Conservation (phyloP, 164 flowering plant species). For the Nymphaea thermarum region DNA sequence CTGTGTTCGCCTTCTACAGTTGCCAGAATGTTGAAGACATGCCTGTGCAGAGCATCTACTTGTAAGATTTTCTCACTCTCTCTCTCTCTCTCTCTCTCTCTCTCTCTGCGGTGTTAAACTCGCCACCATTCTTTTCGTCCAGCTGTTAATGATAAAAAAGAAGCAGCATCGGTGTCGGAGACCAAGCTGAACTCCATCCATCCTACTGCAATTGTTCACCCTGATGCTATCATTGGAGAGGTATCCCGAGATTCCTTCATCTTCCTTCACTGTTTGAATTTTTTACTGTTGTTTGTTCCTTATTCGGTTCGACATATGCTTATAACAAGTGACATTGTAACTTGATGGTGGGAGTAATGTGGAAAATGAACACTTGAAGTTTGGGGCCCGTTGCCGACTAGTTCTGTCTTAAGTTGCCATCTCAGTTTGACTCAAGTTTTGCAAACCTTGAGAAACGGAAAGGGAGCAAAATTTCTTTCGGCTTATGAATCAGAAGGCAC, state of each 20-base stretch:
- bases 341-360: background rate
- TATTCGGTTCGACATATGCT: no score
- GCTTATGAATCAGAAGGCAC: no score
- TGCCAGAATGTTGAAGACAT: no score
- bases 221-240: slow-evolving; percentile 49
- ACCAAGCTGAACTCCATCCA: slow-evolving; percentile 19
- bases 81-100: background rate
- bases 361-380: background rate
- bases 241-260: slow-evolving; percentile 6
- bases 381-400: background rate
- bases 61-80: background rate
- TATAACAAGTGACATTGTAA: no score
- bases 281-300: no score
- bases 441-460: no score
- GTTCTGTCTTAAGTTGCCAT: background rate
- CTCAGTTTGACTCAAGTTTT: no score
- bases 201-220: slow-evolving; percentile 39
- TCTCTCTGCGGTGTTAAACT: background rate
- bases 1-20: background rate
- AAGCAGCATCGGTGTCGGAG: background rate
- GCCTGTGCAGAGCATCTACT: background rate
- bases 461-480: no score
- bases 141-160: slow-evolving; percentile 13
- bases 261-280: background rate
- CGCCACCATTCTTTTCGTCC: background rate